Evolutionary conservation across 1,284 basidiomycete genomes (phyloP).

Genomic region (Ustilago vetiveriae): DNA sequence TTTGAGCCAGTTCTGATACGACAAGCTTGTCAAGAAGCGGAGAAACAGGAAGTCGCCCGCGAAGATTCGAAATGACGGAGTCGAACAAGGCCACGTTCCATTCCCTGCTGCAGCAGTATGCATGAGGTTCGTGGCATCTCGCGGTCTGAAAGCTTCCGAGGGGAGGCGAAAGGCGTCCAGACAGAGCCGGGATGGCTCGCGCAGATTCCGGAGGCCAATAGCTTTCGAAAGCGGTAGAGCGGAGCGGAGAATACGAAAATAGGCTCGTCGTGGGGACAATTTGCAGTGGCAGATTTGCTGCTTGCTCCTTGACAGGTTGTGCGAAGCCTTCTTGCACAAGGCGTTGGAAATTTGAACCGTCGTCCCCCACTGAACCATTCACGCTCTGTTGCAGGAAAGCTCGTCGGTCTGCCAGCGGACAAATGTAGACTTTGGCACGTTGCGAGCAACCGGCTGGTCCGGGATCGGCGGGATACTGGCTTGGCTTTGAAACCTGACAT

Average conservation of each 20-base stretch:
- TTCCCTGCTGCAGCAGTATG: neutral
- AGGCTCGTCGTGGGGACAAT: too few species aligned
- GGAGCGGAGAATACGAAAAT: too few species aligned
- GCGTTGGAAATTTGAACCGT: too few species aligned
- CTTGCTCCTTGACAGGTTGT: too few species aligned
- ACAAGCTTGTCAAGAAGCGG: neutral
- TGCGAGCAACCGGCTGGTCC: constrained; percentile 17
- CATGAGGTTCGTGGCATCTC: neutral
- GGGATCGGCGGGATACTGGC: constrained; percentile 15
- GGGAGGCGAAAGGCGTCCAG: neutral
- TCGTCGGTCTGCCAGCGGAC: too few species aligned
- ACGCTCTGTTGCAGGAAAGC: too few species aligned
- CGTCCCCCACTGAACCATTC: too few species aligned
- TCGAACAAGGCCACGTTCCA: constrained; percentile 10
- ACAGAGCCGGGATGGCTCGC: too few species aligned
- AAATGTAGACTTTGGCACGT: neutral
- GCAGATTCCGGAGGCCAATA: too few species aligned
- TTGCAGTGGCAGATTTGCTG: too few species aligned
- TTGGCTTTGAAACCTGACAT: constrained; percentile 5
- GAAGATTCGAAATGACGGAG: constrained; percentile 5
- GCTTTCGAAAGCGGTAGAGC: too few species aligned
- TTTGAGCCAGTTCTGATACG: neutral
- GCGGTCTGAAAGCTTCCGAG: neutral
- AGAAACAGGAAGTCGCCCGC: neutral
- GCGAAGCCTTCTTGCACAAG: too few species aligned